Evolutionary conservation across 768 basidiomycete genomes (phyloP), one percentile per base, ranked within the genome.

Genomic region (Lyophyllum atratum): DNA sequence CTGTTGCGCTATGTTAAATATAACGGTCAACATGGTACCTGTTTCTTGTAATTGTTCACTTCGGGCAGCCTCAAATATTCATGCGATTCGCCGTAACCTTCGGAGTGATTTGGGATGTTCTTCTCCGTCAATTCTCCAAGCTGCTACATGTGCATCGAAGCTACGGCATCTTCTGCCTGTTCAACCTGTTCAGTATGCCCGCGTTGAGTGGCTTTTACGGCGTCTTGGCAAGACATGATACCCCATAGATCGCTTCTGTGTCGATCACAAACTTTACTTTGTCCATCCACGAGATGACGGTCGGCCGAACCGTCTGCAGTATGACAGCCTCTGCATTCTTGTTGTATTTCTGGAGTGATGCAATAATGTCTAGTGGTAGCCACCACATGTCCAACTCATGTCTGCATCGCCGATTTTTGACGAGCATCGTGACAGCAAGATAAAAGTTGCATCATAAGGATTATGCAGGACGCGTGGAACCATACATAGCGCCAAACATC

Each of bases 321-420:
- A 2, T 25, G 34, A 39, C 22, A 42, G 50, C 6, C 4, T 37
- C 37, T 25, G 6, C 37, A 42, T 51, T 40, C 37, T 26, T 17
- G 14, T 14, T 1, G 34, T 50, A 25, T 26, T 51, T 39, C 50
- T 26, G 11, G 50, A 51, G 22, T 51, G 50, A 51, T 51, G 39
- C 50, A 22, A 8, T 39, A 22, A 8, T 39, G 24, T 51, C n/a
- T 17, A 42, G 37, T 51, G 37, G 50, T 51, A 22, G 50, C 50
- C 50, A 42, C 50, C 50, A 51, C 50, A 40, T 51, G 50, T 51
- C 37, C 39, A 39, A 21, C 25, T 39, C 22, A 19, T 42, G 6
- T 42, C 26, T 42, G 3, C 19, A 51, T 34, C 17, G 37, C 50
- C 37, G 50, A 39, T 14, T 22, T 25, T 25, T 39, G 14, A 39